Evolutionary conservation across 2,329 filamentous ascomycete genomes (phyloP).

Genomic region (Trichophyton simii): DNA sequence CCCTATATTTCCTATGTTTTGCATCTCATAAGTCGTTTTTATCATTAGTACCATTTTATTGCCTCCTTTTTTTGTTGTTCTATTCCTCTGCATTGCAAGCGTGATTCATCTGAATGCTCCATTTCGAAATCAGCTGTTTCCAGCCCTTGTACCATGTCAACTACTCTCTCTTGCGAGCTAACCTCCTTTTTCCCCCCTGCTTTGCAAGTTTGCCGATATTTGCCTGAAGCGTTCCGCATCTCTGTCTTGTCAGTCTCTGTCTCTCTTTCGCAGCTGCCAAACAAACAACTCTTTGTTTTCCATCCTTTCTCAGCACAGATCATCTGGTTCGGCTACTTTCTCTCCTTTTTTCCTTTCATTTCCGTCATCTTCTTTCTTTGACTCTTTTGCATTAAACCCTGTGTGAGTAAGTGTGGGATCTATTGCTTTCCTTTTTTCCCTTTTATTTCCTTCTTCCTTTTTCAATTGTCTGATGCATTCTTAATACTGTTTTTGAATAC

Average conservation of each 20-base stretch:
- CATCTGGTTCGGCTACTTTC: constrained; percentile 9
- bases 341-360: constrained; percentile 18
- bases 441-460: constrained; percentile 2
- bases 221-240: constrained; percentile 3
- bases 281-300: neutral
- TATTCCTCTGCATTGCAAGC: constrained; percentile 33
- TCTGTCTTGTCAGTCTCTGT: neutral
- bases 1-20: constrained; percentile 22
- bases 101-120: constrained; percentile 26
- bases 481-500: constrained; percentile 10
- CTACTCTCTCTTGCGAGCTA: constrained; percentile 16
- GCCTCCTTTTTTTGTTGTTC: constrained; percentile 18
- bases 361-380: constrained; percentile 17
- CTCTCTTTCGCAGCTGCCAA: neutral
- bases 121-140: constrained; percentile 7
- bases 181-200: constrained; percentile 12
- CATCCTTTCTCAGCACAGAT: neutral
- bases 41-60: constrained; percentile 5
- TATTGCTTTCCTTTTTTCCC: neutral
- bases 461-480: constrained; percentile 4
- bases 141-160: constrained; percentile 3
- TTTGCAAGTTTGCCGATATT: constrained; percentile 15
- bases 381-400: constrained; percentile 7
- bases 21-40: constrained; percentile 6
- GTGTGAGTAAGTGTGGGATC: constrained; percentile 9